Evolutionary conservation across 1,284 basidiomycete species (phyloP), one percentile per base, ranked within the genome.

Genomic region (Porodaedalea pini): DNA sequence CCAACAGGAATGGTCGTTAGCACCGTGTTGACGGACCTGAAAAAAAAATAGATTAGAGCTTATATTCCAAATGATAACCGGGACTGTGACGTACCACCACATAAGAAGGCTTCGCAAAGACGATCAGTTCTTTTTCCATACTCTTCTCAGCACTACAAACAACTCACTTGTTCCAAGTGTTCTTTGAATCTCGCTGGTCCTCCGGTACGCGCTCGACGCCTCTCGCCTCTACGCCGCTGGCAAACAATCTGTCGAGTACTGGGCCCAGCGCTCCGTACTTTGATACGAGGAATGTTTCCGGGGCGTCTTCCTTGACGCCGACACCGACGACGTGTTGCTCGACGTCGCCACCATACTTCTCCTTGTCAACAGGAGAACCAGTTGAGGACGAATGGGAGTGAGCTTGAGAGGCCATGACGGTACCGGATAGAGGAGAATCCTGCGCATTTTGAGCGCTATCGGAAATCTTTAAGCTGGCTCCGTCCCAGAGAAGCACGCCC

Each of bases 1-100:
- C 84, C 84, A 23, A 84, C 76, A 0, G 83, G 81, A 54, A 86
- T 78, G 1, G 79, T 80, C 2, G 75, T 76, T 34, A 83, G 66
- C 0, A 80, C 79, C 41, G 58, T 62, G 29, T 60, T 57, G 5
- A 55, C 62, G 21, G 57, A 55, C 52, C 53, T 54, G 27, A 4
- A 11, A 7, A 11, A 15, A 45, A 5, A 45, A 8, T 4, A 25
- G 23, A 23, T 45, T 3, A 27, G 10, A 34, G 17, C 17, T 34
- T 27, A n/a, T 29, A 7, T 19, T n/a, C 27, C 15, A 19, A 13
- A 47, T 21, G 17, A 3, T 15, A 48, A 25, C 11, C 11, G 27
- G n/a, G 4, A 47, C 5, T 19, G 5, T n/a, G 41, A 58, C 71
- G 60, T 51, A 75, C 78, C 75, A 79, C 76, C 78, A 78, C 75